Conservation (phyloP, 495 filamentous ascomycete species). For the Penicilliopsis zonata region DNA sequence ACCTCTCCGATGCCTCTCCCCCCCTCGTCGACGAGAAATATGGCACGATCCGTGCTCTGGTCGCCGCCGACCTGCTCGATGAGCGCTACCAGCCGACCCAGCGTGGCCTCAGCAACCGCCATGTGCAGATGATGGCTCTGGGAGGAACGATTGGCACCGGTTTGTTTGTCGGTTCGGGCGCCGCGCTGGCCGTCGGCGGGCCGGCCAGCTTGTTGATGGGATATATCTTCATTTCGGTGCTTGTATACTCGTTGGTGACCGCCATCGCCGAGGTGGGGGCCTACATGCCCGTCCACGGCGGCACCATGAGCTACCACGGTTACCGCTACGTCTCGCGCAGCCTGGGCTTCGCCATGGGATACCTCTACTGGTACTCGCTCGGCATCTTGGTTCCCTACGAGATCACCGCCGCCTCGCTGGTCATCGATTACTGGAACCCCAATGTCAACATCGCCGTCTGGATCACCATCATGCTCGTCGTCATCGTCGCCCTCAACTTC, state of each 20-base stretch:
- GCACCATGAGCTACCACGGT: conserved; percentile 47
- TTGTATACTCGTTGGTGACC: conserved; percentile 51
- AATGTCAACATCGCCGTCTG: conserved; percentile 41
- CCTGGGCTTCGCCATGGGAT: conserved; percentile 51
- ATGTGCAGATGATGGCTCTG: conserved; percentile 56
- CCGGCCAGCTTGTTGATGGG: conserved; percentile 56
- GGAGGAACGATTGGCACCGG: conserved; percentile 62
- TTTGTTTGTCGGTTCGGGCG: conserved; percentile 42
- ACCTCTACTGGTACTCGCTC: conserved; percentile 45
- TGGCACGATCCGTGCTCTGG: conserved; percentile 9
- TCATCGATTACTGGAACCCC: conserved; percentile 61
- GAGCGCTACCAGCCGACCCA: conserved; percentile 27
- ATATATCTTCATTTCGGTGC: conserved; percentile 43
- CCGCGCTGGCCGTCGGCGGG: conserved; percentile 45
- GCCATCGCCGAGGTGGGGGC: conserved; percentile 53
- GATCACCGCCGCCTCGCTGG: conserved; percentile 56
- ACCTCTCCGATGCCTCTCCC: conserved; percentile 14
- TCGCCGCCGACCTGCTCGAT: conserved; percentile 27
- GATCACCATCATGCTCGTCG: conserved; percentile 60
- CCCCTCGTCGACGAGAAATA: conserved; percentile 10
- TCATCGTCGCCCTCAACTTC: conserved; percentile 54
- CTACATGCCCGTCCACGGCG: conserved; percentile 48
- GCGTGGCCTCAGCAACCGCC: conserved; percentile 38
- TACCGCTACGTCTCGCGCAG: conserved; percentile 48
- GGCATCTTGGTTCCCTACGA: conserved; percentile 60